Evolutionary conservation across 495 filamentous ascomycete species (phyloP).

Genomic region (Cercophora scortea): DNA sequence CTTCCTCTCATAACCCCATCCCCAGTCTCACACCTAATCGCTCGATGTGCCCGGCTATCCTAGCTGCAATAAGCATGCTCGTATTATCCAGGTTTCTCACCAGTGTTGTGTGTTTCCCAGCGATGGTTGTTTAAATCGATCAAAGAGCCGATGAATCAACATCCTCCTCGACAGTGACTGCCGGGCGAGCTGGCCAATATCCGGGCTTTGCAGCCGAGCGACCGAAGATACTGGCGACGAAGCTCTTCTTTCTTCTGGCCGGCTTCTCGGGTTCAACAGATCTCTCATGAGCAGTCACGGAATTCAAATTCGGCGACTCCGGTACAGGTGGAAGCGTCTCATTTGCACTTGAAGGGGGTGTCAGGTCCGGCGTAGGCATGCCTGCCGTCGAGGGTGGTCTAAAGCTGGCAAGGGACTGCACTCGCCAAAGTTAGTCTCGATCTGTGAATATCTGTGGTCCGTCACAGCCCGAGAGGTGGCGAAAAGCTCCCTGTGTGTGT

Average conservation of each 20-base stretch:
- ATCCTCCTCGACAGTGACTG: conserved; percentile 1
- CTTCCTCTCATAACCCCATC: no score
- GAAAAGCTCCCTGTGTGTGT: no score
- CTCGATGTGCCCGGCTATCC: no score
- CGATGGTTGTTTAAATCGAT: no score
- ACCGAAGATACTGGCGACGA: conserved; percentile 41
- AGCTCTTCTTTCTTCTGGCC: conserved; percentile 43
- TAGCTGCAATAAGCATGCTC: no score
- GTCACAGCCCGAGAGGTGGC: neutral
- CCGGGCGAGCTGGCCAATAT: conserved; percentile 5
- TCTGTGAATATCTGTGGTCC: no score
- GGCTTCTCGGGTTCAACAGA: conserved; percentile 13
- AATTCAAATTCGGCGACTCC: neutral
- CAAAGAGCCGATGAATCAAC: no score
- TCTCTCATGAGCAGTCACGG: neutral
- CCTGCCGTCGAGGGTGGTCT: conserved; percentile 2
- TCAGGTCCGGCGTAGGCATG: conserved; percentile 10
- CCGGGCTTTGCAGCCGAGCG: conserved; percentile 18
- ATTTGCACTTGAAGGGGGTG: conserved; percentile 20
- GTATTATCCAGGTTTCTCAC: no score
- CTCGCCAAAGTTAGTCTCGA: no score
- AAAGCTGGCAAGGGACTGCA: conserved; percentile 17
- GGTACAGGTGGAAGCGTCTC: conserved; percentile 12
- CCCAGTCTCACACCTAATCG: no score
- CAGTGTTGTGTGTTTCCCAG: no score